A percentile compares a stretch with the other conserved stretches of the same genome.
phyloP scores from a whole-genome alignment of 2,329 filamentous ascomycete genomes.

The Scedosporium boydii region DNA sequence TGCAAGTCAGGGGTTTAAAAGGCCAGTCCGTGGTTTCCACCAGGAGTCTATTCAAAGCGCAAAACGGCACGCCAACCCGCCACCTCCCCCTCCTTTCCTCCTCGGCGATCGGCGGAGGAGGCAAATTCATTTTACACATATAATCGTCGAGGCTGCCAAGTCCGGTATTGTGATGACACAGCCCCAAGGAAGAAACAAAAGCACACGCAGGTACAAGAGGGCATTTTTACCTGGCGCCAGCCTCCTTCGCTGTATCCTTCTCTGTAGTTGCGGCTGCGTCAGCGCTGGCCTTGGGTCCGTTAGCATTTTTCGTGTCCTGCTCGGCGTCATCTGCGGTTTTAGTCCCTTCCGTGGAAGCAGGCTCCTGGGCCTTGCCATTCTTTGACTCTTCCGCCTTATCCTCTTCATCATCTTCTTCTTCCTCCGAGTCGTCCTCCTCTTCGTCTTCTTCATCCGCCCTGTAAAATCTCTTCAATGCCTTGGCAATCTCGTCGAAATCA shows the following conservation, averaged over 20 bases:
- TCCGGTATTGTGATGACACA: neutral
- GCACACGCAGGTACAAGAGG: no score
- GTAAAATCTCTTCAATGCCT: slow-evolving; percentile 60
- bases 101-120: neutral
- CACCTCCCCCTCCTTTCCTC: neutral
- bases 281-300: neutral
- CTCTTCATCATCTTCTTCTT: slow-evolving; percentile 6
- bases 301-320: neutral
- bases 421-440: slow-evolving; percentile 6
- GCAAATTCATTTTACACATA: neutral
- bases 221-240: neutral
- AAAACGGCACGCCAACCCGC: neutral
- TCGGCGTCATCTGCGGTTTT: neutral
- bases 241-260: neutral
- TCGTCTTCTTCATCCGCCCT: slow-evolving; percentile 4
- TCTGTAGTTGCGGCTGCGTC: neutral
- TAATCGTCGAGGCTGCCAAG: neutral
- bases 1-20: neutral
- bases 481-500: slow-evolving; percentile 68
- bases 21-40: neutral
- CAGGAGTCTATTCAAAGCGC: neutral
- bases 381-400: slow-evolving; percentile 4
- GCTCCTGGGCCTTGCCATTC: neutral
- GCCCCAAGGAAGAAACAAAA: no score
- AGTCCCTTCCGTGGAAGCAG: neutral